phyloP scores from a whole-genome alignment of 345 rosid genomes.

The Hevea brasiliensis region DNA sequence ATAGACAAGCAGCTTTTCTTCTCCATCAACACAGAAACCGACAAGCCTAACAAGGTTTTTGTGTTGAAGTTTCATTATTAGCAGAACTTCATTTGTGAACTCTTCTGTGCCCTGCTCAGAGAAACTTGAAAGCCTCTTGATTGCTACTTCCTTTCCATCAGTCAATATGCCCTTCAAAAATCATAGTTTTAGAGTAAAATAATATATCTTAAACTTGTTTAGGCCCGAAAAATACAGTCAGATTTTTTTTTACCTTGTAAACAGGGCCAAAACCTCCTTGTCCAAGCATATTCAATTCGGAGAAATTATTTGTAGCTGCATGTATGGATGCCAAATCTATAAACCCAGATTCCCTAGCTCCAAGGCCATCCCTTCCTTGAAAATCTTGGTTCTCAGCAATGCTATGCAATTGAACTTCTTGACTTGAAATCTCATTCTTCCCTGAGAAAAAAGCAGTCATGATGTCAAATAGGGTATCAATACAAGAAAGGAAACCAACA shows the following conservation, averaged over 20 bases:
- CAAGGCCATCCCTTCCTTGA: background rate
- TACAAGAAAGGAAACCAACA: too few relatives aligned
- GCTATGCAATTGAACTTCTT: conserved; percentile 9
- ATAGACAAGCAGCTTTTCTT: conserved; percentile 20
- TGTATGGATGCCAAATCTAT: conserved; percentile 29
- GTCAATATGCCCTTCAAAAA: conserved; percentile 43
- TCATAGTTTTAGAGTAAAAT: background rate
- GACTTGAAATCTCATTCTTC: conserved; percentile 8
- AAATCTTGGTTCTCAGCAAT: conserved; percentile 15
- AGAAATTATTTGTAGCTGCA: conserved; percentile 44
- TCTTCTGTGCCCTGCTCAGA: conserved; percentile 21
- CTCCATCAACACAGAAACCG: conserved; percentile 12
- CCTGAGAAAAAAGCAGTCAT: conserved; percentile 3
- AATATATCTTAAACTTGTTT: background rate
- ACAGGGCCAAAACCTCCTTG: conserved; percentile 17
- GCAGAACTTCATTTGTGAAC: conserved; percentile 18
- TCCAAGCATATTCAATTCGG: conserved; percentile 12
- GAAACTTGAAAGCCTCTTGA: conserved; percentile 12
- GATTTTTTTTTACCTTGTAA: conserved; percentile 6
- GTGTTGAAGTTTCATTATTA: conserved; percentile 20
- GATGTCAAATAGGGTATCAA: background rate
- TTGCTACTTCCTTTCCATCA: conserved; percentile 48
- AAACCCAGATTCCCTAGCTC: conserved; percentile 15
- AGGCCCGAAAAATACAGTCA: background rate
- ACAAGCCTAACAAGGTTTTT: conserved; percentile 23